A percentile compares a stretch with the other conserved stretches of the same genome.
phyloP scores from a whole-genome alignment of 2,329 filamentous ascomycete species.

The Clonostachys chloroleuca region DNA sequence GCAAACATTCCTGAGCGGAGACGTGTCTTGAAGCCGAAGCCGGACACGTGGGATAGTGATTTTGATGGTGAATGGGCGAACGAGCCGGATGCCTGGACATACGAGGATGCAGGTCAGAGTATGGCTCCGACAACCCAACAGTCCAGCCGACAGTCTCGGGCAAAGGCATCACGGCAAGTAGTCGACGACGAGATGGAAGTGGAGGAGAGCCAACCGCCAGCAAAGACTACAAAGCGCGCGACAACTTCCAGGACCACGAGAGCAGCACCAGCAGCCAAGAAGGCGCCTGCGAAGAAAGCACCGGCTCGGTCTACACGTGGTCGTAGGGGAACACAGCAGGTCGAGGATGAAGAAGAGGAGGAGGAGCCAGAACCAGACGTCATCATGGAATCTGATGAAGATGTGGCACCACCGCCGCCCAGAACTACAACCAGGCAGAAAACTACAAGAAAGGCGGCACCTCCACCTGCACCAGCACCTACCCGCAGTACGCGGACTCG shows the following conservation, averaged over 20 bases:
- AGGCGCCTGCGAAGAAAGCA: slow-evolving; percentile 38
- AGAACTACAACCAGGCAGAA: slow-evolving; percentile 21
- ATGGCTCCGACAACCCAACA: slow-evolving; percentile 4
- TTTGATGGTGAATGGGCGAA: slow-evolving; percentile 83
- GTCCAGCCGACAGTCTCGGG: slow-evolving; percentile 5
- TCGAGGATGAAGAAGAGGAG: slow-evolving; percentile 38
- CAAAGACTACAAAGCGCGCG: slow-evolving; percentile 18
- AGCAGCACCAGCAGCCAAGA: slow-evolving; percentile 28
- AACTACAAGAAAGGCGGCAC: slow-evolving; percentile 8
- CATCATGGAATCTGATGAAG: slow-evolving; percentile 48
- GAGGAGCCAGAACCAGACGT: slow-evolving; percentile 29
- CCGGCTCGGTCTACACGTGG: slow-evolving; percentile 30
- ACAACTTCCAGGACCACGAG: slow-evolving; percentile 18
- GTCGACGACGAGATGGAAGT: slow-evolving; percentile 23
- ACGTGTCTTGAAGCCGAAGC: slow-evolving; percentile 63
- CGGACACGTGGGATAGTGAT: slow-evolving; percentile 84
- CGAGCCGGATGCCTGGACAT: slow-evolving; percentile 55
- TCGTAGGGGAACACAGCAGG: slow-evolving; percentile 22
- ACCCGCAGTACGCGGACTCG: slow-evolving; percentile 11
- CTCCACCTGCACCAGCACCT: slow-evolving; percentile 4
- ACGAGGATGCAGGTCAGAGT: slow-evolving; percentile 13
- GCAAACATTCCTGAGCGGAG: slow-evolving; percentile 23
- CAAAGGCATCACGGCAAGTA: slow-evolving; percentile 7
- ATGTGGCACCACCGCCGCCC: slow-evolving; percentile 25
- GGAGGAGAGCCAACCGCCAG: slow-evolving; percentile 34